phyloP scores from a whole-genome alignment of 129 eudicot genomes.

The Arctium minus region DNA sequence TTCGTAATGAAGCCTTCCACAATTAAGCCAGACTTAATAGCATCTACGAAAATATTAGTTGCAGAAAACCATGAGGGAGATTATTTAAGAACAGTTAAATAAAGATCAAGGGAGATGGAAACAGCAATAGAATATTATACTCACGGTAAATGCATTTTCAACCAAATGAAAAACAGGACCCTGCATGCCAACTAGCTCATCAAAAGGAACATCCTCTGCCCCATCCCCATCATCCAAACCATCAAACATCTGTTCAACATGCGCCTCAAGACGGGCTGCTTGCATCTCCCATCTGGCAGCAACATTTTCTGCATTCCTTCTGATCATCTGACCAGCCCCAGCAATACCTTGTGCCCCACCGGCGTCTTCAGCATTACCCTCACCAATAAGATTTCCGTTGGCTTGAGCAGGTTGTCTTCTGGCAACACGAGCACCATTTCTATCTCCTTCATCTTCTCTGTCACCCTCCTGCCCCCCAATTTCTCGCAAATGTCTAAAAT shows the following conservation, averaged over 20 bases:
- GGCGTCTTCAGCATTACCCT: conserved; percentile 28
- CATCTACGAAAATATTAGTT: too few relatives aligned
- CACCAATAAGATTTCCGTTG: conserved; percentile 62
- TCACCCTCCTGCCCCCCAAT: conserved; percentile 77
- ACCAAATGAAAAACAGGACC: conserved; percentile 96
- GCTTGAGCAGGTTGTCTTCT: conserved; percentile 72
- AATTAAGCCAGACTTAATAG: not conserved
- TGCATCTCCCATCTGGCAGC: conserved; percentile 97
- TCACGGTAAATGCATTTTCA: conserved; percentile 95
- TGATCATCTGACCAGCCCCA: conserved; percentile 92
- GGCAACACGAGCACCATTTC: conserved; percentile 89
- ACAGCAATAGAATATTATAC: conserved; percentile 23
- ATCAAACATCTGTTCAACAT: conserved; percentile 96
- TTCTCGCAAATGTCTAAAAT: conserved; percentile 85
- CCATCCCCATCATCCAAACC: conserved; percentile 98
- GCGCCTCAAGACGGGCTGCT: conserved; percentile 98
- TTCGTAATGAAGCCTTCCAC: not conserved
- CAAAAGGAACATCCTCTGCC: conserved; percentile 97
- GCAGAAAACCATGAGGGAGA: not conserved
- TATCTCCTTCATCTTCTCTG: conserved; percentile 34
- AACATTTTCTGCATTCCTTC: conserved; percentile 94
- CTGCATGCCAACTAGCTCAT: conserved; percentile 96
- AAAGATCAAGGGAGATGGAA: not conserved
- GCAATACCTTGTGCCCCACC: conserved; percentile 65
- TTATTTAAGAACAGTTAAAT: not conserved